Base-by-base conservation (phyloP, 306 rosid species). In the Lablab purpureus region DNA sequence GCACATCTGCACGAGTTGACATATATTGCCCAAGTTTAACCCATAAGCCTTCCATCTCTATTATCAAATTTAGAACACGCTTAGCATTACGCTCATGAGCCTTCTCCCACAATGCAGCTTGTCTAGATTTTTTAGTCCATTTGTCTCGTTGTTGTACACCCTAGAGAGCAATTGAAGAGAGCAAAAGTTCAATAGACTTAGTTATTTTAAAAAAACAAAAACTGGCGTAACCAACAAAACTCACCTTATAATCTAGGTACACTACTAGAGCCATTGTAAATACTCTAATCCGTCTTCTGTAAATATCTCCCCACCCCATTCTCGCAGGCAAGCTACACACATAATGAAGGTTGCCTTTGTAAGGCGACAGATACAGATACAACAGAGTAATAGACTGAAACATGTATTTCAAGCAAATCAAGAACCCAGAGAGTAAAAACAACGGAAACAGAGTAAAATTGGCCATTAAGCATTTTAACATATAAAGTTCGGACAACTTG, bases 1-100 rank as follows among this genome's bases (percentile, higher is more conserved):
- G 96, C 77, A 96, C 99, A 90, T 96, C 99, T 49, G 99, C 99
- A 41, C 98, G 91, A 14, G 99, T 93, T 64, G 99, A 96, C 83
- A 96, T 77, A 84, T 93, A 96, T 84, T 96, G 99, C 76, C 99
- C 99, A 67, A 96, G 89, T 84, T 96, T 96, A 81, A 96, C 98
- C 99, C 99, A 96, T 91, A 96, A 79, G 76, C 99, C 98, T 88
- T 93, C 99, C 88, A 96, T 82, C 87, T 90, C 92, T 75, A 93
- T 75, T 40, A 96, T 91, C 89, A 96, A 79, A 77, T 67, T 88
- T 72, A 93, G 87, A 76, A 87, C 87, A 30, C 99, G 91, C 87
- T 73, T 91, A 78, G 99, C 99, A 87, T 96, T 96, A 77, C 98
- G 91, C 84, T 91, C 87, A 36, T 96, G 99, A 55, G 93, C 98